Percentiles rank a stretch among this genome's conserved stretches.
phyloP scores from a whole-genome alignment of 768 basidiomycete genomes.

The Pisolithus orientalis region DNA sequence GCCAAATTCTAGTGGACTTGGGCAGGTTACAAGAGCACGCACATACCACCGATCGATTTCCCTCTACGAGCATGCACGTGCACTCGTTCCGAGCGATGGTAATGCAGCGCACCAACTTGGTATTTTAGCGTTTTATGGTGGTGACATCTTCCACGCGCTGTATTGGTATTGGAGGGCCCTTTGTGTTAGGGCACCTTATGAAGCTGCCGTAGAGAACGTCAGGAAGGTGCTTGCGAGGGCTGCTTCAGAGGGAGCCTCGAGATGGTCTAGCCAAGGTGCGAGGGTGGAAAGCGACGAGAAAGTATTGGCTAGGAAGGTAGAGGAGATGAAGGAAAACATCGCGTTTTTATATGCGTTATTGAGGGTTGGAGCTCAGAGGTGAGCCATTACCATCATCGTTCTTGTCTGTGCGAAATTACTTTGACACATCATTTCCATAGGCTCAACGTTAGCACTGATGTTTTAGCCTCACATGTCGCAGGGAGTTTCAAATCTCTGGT shows the following conservation, averaged over 20 bases:
- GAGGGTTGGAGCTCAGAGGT: constrained; percentile 55
- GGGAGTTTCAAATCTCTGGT: constrained; percentile 57
- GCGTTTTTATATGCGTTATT: constrained; percentile 75
- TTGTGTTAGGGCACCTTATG: constrained; percentile 80
- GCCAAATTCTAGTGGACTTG: constrained; percentile 32
- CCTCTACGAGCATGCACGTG: constrained; percentile 81
- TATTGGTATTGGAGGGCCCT: constrained; percentile 90
- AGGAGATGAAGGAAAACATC: constrained; percentile 65
- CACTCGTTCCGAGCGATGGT: constrained; percentile 82
- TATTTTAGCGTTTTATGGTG: constrained; percentile 79
- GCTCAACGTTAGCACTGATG: constrained; percentile 39
- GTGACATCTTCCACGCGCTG: constrained; percentile 74
- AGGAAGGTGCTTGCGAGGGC: constrained; percentile 62
- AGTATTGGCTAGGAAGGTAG: constrained; percentile 48
- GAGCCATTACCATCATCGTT: constrained; percentile 18
- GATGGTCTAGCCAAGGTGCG: constrained; percentile 35
- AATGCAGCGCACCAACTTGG: constrained; percentile 96
- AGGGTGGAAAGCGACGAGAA: constrained; percentile 26
- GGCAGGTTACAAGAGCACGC: constrained; percentile 49
- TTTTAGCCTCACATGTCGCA: constrained; percentile 42
- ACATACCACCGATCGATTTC: constrained; percentile 71
- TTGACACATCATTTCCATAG: constrained; percentile 3
- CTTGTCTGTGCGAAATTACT: too few relatives aligned
- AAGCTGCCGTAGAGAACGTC: constrained; percentile 83
- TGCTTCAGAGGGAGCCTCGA: constrained; percentile 48